Evolutionary conservation across 2,329 filamentous ascomycete species (phyloP), one percentile per base, ranked within the genome.

Genomic region (Cladosporium austrohemisphaericum): DNA sequence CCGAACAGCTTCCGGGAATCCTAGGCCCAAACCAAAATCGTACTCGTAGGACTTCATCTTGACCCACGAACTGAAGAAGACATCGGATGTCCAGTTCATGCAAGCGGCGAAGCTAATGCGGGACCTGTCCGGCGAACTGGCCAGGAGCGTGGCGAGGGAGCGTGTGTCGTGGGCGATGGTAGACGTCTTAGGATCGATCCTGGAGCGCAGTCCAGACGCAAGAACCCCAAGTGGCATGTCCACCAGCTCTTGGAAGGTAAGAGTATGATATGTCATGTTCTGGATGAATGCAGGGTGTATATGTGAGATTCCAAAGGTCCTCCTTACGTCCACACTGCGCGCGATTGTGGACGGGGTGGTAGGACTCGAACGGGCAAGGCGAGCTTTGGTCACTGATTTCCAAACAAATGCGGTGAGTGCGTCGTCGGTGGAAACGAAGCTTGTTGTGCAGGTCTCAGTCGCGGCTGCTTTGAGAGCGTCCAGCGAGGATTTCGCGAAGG

Each of bases 1-100:
- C 0, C 76, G 63, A 14, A 80, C 76, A 0, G 65, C 66, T 47
- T 69, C 69, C 0, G 77, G 73, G n/a, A 52, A 64, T 0, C 76
- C 77, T 2, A 80, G 52, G 0, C 69, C 71, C 1, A 72, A 54
- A 0, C 66, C 66, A 49, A 81, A 81, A 38, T 79, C 73, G 5
- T 74, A 61, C 0, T 68, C 60, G 52, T 74, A 76, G 13, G 62
- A 66, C 4, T 70, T 61, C 3, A 76, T 58, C 49, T 76, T 75
- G 0, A 70, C 70, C 78, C 77, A 82, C 1, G 77, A 81, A 50
- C 75, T 80, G 5, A 81, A 53, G 66, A 75, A 72, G 2, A 81
- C 61, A 33, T 79, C 76, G 0, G 58, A 60, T 0, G 68, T 59
- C 0, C 65, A 53, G 25, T 74, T 65, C 2, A 74, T 44, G 3